Evolutionary conservation across 306 rosid species (phyloP).

Genomic region (Rosa lucieae): DNA sequence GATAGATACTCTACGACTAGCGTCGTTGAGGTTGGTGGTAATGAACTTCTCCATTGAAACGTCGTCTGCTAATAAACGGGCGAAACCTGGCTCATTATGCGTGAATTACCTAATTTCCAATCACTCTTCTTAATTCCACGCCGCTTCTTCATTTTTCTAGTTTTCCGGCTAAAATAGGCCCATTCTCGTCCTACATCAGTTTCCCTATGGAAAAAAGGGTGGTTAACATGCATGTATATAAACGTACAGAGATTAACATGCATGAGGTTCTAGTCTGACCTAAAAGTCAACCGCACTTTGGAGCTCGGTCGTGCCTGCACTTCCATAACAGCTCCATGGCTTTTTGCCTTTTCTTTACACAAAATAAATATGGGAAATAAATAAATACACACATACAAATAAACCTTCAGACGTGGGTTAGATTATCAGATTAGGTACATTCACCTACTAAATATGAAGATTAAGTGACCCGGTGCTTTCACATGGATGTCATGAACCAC

Average conservation of each 20-base stretch:
- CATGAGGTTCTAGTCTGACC: not conserved
- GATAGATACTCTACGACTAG: too few species aligned
- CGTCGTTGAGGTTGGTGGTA: too few species aligned
- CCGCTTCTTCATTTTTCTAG: too few species aligned
- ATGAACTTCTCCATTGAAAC: too few species aligned
- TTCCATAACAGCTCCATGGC: not conserved
- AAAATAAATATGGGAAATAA: not conserved
- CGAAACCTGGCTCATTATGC: too few species aligned
- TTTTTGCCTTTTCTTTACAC: not conserved
- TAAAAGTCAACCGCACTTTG: not conserved
- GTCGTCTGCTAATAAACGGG: too few species aligned
- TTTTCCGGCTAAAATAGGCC: too few species aligned
- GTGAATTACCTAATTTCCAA: too few species aligned
- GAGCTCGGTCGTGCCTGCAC: not conserved
- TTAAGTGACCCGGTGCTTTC: constrained; percentile 7
- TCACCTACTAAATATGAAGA: not conserved
- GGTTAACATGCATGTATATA: too few species aligned
- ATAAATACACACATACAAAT: not conserved
- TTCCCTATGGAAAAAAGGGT: too few species aligned
- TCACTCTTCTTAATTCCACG: too few species aligned
- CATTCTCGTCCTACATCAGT: too few species aligned
- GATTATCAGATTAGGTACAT: constrained; percentile 17
- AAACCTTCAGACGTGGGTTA: constrained; percentile 4
- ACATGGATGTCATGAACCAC: constrained; percentile 34
- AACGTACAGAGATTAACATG: not conserved